Conservation (phyloP, 306 rosid species). For the Cucumis melo region DNA sequence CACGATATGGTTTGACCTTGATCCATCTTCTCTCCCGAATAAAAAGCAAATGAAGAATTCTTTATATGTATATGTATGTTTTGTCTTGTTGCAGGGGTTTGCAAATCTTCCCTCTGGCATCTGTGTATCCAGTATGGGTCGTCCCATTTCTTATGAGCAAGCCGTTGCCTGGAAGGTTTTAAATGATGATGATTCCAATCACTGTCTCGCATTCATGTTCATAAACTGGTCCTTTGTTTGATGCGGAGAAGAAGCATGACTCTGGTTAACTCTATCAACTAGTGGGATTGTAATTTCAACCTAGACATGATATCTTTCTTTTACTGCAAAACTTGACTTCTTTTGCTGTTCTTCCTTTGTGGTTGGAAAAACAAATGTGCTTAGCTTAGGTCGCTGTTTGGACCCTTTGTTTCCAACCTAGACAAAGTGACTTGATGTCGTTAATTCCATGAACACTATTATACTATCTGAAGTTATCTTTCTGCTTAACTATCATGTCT, state of each 20-base stretch:
- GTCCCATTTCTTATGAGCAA: constrained; percentile 79
- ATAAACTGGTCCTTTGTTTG: constrained; percentile 88
- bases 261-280: not conserved
- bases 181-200: constrained; percentile 76
- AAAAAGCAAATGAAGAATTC: not conserved
- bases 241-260: constrained; percentile 3
- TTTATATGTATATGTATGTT: not conserved
- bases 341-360: not conserved
- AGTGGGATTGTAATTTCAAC: constrained; percentile 6
- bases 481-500: not conserved
- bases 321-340: not conserved
- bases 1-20: not conserved
- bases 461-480: not conserved
- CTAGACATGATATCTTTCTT: not conserved
- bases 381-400: not conserved
- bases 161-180: constrained; percentile 93
- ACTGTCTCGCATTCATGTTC: constrained; percentile 90
- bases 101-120: constrained; percentile 71
- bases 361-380: not conserved
- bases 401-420: not conserved
- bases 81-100: constrained; percentile 45
- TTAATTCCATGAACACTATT: not conserved
- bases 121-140: constrained; percentile 82
- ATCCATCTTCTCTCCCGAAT: not conserved
- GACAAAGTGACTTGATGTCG: not conserved